A percentile compares a stretch with the other conserved stretches of the same genome.
Conservation (phyloP, 164 flowering plant species). For the Berberis vulgaris region DNA sequence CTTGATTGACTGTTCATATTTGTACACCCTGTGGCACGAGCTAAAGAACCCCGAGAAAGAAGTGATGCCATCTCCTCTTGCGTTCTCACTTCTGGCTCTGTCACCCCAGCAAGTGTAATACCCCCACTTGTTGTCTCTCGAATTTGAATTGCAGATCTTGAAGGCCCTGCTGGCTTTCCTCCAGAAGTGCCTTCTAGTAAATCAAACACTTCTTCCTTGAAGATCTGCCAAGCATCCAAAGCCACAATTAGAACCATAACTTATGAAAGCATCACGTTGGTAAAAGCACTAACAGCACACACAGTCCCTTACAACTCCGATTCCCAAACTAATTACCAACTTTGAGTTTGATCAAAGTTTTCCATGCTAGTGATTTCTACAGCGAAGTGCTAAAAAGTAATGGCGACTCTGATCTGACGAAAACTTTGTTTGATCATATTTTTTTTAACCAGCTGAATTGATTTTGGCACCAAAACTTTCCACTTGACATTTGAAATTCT, state of each 20-base stretch:
- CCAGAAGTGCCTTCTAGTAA: slow-evolving; percentile 43
- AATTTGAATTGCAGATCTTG: slow-evolving; percentile 85
- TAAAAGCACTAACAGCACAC: background rate
- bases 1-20: slow-evolving; percentile 98
- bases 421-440: too few relatives aligned
- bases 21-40: slow-evolving; percentile 96
- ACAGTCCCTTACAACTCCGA: background rate
- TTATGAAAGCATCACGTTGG: background rate
- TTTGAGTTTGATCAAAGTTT: too few relatives aligned
- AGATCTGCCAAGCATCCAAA: slow-evolving; percentile 38
- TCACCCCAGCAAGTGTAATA: slow-evolving; percentile 87
- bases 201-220: slow-evolving; percentile 94
- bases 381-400: too few relatives aligned
- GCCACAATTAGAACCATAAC: slow-evolving; percentile 2
- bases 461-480: too few relatives aligned
- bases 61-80: slow-evolving; percentile 86
- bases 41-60: slow-evolving; percentile 64
- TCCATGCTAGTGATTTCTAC: too few relatives aligned
- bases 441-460: too few relatives aligned
- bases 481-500: too few relatives aligned
- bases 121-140: slow-evolving; percentile 87
- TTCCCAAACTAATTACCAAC: background rate
- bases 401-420: too few relatives aligned
- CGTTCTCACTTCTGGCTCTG: slow-evolving; percentile 77
- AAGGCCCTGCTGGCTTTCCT: slow-evolving; percentile 39